These are phyloP conservation scores for Kodamaea laetipori DNA, from an alignment of 805 yeast species.

Conservation along the genomic window DNA sequence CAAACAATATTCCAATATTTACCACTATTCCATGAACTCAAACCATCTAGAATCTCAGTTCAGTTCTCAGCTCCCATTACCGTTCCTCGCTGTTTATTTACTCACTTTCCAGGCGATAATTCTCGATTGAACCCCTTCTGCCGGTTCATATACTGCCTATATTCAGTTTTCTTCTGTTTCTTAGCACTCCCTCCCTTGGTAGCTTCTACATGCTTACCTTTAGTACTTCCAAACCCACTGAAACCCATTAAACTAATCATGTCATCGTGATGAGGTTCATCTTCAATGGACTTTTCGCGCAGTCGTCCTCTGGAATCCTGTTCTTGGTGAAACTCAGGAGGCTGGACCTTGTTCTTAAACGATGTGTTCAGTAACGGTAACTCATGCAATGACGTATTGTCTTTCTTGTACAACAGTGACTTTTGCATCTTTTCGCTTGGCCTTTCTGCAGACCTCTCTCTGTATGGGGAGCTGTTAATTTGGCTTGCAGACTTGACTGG, in stretches of 20 bases:
- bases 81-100: too few species aligned
- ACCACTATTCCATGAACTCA: too few species aligned
- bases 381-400: constrained; percentile 18
- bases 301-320: constrained; percentile 28
- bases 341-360: constrained; percentile 16
- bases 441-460: constrained; percentile 24
- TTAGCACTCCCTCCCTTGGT: constrained; percentile 46
- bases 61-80: too few species aligned
- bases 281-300: constrained; percentile 22
- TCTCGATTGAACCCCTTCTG: constrained; percentile 58
- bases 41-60: too few species aligned
- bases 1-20: too few species aligned
- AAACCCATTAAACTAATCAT: constrained; percentile 60
- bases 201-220: constrained; percentile 57
- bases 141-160: constrained; percentile 63
- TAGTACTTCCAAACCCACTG: constrained; percentile 54
- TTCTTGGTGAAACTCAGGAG: constrained; percentile 19
- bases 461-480: constrained; percentile 12
- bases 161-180: constrained; percentile 44
- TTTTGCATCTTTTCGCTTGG: constrained; percentile 19
- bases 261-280: constrained; percentile 23
- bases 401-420: constrained; percentile 18
- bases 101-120: constrained; percentile 48
- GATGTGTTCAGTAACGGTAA: constrained; percentile 23
- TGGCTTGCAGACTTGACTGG: not conserved